A percentile compares a stretch with the other conserved stretches of the same genome.
Evolutionary conservation across 352 stramenopile genomes (phyloP).

Genomic region (Pythium volutum): DNA sequence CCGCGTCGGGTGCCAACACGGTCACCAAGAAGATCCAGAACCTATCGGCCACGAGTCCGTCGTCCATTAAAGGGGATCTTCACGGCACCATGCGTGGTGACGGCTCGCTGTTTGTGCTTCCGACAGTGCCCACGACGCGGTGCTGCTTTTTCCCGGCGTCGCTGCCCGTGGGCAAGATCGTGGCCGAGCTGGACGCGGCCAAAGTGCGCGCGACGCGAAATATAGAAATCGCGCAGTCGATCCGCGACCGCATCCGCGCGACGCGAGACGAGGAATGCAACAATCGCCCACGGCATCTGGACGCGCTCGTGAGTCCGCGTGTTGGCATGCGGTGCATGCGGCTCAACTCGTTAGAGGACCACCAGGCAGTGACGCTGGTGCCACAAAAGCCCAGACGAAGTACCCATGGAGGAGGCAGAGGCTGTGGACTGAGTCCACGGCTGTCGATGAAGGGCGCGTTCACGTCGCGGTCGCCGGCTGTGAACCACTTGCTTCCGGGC

Average conservation of each 20-base stretch:
- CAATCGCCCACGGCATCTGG: slow-evolving; percentile 30
- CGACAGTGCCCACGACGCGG: slow-evolving; percentile 31
- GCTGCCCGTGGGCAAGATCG: slow-evolving; percentile 57
- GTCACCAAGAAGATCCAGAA: slow-evolving; percentile 45
- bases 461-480: slow-evolving; percentile 54
- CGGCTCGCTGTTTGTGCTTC: slow-evolving; percentile 40
- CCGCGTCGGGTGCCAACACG: slow-evolving; percentile 5
- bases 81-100: slow-evolving; percentile 7
- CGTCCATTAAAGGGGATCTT: slow-evolving; percentile 4
- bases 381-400: slow-evolving; percentile 4
- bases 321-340: slow-evolving; percentile 22
- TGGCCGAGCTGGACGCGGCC: slow-evolving; percentile 60
- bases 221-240: slow-evolving; percentile 62
- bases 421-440: slow-evolving; percentile 28
- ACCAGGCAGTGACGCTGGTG: background rate
- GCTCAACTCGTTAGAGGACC: slow-evolving; percentile 21
- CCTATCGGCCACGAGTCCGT: slow-evolving; percentile 23
- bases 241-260: slow-evolving; percentile 50
- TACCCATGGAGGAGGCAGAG: slow-evolving; percentile 7
- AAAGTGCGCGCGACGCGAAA: slow-evolving; percentile 56
- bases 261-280: slow-evolving; percentile 38
- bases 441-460: slow-evolving; percentile 61
- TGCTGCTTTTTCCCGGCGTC: slow-evolving; percentile 63
- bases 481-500: slow-evolving; percentile 61
- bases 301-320: slow-evolving; percentile 35